phyloP scores from a whole-genome alignment of 768 basidiomycete species.

The Kwoniella dejecticola region DNA sequence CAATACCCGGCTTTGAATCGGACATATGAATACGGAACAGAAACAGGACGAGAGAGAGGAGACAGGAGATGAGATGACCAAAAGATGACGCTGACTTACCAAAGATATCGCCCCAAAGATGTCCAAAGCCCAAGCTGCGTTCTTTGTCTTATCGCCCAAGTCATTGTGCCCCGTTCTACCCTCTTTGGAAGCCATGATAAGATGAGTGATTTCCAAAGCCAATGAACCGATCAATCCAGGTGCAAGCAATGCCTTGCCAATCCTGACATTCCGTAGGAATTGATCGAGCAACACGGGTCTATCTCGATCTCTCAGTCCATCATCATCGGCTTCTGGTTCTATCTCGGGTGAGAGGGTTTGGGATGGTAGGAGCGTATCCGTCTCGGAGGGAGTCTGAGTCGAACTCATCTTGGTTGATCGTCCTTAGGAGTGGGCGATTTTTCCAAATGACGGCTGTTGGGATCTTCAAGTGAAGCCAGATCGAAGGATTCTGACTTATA shows the following conservation, averaged over 20 bases:
- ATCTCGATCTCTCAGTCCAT: constrained; percentile 19
- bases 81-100: background rate
- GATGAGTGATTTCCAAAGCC: constrained; percentile 14
- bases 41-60: too few relatives aligned
- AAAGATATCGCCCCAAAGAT: constrained; percentile 3
- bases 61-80: too few relatives aligned
- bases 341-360: background rate
- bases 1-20: too few relatives aligned
- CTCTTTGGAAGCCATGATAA: background rate
- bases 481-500: too few relatives aligned
- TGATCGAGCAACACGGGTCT: constrained; percentile 24
- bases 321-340: background rate
- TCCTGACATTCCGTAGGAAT: constrained; percentile 26
- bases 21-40: too few relatives aligned
- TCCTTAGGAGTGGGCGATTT: background rate
- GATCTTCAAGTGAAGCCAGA: too few relatives aligned
- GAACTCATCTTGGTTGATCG: background rate
- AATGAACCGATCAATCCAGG: constrained; percentile 14
- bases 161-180: background rate
- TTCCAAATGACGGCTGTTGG: too few relatives aligned
- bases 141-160: background rate
- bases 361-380: constrained; percentile 22
- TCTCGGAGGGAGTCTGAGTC: constrained; percentile 14
- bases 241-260: constrained; percentile 20
- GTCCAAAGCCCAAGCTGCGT: background rate